Evolutionary conservation across 2,329 filamentous ascomycete genomes (phyloP), one percentile per base, ranked within the genome.

Genomic region (Catunica adiposa): DNA sequence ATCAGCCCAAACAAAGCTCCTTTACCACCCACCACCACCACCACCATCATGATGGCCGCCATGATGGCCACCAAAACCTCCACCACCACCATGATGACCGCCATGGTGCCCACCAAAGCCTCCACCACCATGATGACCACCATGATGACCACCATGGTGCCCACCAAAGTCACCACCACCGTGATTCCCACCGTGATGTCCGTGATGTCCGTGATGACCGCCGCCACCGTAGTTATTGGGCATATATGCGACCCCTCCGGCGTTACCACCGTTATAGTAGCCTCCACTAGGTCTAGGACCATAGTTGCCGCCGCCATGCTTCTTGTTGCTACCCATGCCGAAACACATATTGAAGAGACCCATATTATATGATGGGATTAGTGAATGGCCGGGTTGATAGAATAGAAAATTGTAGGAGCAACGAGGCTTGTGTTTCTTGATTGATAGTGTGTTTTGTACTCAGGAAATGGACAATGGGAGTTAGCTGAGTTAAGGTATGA

Each of bases 301-400:
- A 20, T n/a, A 34, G 51, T 17, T 46, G 38, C 44, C 17, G n/a
- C 54, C 54, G 34, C 46, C 53, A 17, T 40, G 29, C n/a, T 55
- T 26, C 22, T 37, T 37, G 3, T 9, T 15, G 34, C 53, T 29
- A 25, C 6, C 14, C 20, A 53, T 31, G 22, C 37, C 38, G 51
- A 53, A 42, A 25, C 51, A 42, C 51, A 53, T 53, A n/a, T 42
- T 44, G 6, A 29, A 22, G 23, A 53, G 22, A 25, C 34, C 51
- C 34, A 42, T 53, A 34, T n/a, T 51, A 29, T 26, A 20, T 25
- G 22, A 11, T 4, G 8, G 31, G 31, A 29, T 38, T 20, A 14
- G 22, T 42, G n/a, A 15, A 53, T 9, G 29, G 44, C 34, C n/a
- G n/a, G n/a, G n/a, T n/a, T n/a, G n/a, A n/a, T n/a, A n/a, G 14